Conservation (phyloP, 129 eudicot species). For the Helichrysum umbraculigerum region DNA sequence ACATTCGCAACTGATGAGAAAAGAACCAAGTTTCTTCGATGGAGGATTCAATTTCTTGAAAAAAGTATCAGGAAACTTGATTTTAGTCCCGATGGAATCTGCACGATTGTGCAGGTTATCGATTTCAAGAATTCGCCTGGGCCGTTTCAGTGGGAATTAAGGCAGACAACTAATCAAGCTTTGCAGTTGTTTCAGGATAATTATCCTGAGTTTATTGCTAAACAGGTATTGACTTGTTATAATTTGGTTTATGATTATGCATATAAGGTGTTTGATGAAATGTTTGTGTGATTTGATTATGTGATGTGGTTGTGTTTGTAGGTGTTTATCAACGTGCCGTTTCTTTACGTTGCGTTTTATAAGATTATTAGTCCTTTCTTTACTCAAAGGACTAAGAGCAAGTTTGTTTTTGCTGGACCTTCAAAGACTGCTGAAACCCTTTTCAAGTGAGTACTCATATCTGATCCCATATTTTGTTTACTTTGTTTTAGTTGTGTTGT, state of each 20-base stretch:
- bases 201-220: conserved; percentile 93
- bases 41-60: conserved; percentile 82
- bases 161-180: conserved; percentile 80
- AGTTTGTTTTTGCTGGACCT: conserved; percentile 90
- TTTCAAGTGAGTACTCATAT: conserved; percentile 53
- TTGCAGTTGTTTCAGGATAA: conserved; percentile 83
- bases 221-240: conserved; percentile 56
- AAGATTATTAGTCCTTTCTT: conserved; percentile 83
- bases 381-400: conserved; percentile 92
- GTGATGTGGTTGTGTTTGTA: conserved; percentile 23
- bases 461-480: background rate
- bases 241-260: background rate
- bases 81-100: conserved; percentile 71
- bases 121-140: conserved; percentile 93
- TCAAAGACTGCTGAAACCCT: conserved; percentile 86
- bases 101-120: conserved; percentile 67
- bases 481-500: background rate
- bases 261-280: conserved; percentile 5
- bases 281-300: background rate
- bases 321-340: conserved; percentile 94
- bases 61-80: conserved; percentile 74
- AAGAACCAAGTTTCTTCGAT: conserved; percentile 59
- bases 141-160: conserved; percentile 60
- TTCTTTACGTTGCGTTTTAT: conserved; percentile 80
- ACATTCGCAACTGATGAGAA: conserved; percentile 73